Evolutionary conservation across 139 green algal genomes (phyloP).

Genomic region (Picochlorum sp.): DNA sequence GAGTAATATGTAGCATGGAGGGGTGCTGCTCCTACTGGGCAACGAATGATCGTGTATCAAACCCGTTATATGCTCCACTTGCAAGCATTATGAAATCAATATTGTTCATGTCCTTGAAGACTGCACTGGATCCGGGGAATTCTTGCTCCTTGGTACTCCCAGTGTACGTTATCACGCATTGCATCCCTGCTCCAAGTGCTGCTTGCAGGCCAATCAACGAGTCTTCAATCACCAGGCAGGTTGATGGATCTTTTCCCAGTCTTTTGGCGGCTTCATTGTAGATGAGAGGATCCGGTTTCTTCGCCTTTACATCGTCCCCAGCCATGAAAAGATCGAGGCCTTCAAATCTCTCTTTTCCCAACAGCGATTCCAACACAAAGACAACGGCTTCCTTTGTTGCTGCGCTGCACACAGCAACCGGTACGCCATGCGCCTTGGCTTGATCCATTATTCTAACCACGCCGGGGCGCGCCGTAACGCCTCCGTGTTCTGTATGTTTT

Average conservation of each 20-base stretch:
- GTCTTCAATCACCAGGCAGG: conserved; percentile 94
- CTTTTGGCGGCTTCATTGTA: conserved; percentile 77
- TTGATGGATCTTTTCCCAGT: conserved; percentile 53
- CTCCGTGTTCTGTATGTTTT: too few relatives aligned
- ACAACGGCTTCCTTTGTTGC: conserved; percentile 77
- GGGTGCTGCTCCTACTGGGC: neutral
- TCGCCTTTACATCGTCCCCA: conserved; percentile 52
- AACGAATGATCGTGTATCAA: conserved; percentile 4
- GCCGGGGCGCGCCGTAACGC: conserved; percentile 49
- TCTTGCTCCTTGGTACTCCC: conserved; percentile 48
- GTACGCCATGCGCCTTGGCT: conserved; percentile 41
- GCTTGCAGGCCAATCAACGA: conserved; percentile 78
- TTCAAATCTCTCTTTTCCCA: conserved; percentile 65
- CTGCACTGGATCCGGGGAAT: conserved; percentile 11
- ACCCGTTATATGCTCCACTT: neutral
- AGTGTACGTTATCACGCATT: conserved; percentile 72
- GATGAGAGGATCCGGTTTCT: conserved; percentile 75
- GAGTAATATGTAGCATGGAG: neutral
- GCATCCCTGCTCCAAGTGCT: conserved; percentile 89
- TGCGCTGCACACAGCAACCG: conserved; percentile 78
- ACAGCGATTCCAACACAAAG: conserved; percentile 58
- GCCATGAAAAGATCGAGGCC: conserved; percentile 78
- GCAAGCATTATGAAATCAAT: conserved; percentile 12
- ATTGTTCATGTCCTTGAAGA: conserved; percentile 3
- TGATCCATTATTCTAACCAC: conserved; percentile 77